These are phyloP conservation scores for Cadophora luteo-olivacea DNA, from an alignment of 2,329 filamentous ascomycete genomes.

Conservation along the genomic window DNA sequence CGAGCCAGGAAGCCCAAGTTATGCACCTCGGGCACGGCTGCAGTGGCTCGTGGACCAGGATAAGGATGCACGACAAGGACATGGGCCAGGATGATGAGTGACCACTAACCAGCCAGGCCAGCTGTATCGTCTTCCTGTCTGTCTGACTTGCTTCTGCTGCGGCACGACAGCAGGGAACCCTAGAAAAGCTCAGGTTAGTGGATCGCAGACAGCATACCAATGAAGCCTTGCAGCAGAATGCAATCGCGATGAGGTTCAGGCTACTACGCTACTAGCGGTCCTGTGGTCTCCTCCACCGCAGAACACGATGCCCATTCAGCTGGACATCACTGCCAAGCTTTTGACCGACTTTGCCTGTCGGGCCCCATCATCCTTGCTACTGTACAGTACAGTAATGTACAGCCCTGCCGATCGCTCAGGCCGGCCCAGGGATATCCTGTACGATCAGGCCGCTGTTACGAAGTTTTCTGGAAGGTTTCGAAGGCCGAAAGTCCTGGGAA, in stretches of 20 bases:
- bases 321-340: constrained; percentile 31
- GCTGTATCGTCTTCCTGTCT: background rate
- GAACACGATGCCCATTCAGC: constrained; percentile 30
- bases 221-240: background rate
- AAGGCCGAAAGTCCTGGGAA: background rate
- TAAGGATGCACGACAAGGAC: background rate
- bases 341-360: constrained; percentile 7
- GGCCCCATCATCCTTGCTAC: constrained; percentile 6
- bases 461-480: background rate
- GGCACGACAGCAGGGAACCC: background rate
- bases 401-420: constrained; percentile 11
- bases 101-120: background rate
- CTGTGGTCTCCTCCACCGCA: background rate
- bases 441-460: background rate
- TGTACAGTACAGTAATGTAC: too few species aligned
- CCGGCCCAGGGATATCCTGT: constrained; percentile 2
- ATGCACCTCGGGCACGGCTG: constrained; percentile 33
- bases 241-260: background rate
- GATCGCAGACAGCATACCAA: background rate
- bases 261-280: background rate
- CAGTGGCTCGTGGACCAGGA: constrained; percentile 3
- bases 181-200: background rate
- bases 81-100: background rate
- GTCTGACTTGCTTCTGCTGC: constrained; percentile 1
- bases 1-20: constrained; percentile 31